Conservation (phyloP, 1,284 basidiomycete species). For the Gomphus bonarii region DNA sequence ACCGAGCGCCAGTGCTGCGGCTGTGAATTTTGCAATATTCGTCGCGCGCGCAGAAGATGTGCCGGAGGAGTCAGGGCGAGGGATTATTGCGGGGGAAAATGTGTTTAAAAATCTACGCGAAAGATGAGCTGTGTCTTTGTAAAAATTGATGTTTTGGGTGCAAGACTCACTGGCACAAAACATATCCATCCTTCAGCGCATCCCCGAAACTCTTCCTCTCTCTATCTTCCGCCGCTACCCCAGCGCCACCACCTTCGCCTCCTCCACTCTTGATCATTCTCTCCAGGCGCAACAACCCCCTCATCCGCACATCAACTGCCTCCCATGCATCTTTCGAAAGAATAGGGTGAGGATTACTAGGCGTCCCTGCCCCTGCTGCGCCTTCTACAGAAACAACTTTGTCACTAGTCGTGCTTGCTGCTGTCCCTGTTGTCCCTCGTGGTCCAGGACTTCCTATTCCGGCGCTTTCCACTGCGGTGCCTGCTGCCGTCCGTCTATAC, state of each 20-base stretch:
- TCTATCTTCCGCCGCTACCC: slow-evolving; percentile 54
- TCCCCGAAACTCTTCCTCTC: slow-evolving; percentile 63
- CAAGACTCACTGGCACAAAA: slow-evolving; percentile 73
- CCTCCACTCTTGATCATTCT: slow-evolving; percentile 52
- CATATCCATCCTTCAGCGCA: slow-evolving; percentile 70
- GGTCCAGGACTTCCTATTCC: slow-evolving; percentile 27
- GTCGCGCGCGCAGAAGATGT: slow-evolving; percentile 52
- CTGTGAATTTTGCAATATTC: slow-evolving; percentile 67
- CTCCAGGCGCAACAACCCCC: slow-evolving; percentile 53
- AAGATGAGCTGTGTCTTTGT: slow-evolving; percentile 7
- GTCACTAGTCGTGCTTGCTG: slow-evolving; percentile 9
- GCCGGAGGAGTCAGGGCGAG: slow-evolving; percentile 56
- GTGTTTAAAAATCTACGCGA: slow-evolving; percentile 59
- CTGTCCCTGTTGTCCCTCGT: slow-evolving; percentile 28
- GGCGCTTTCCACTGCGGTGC: not conserved
- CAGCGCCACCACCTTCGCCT: slow-evolving; percentile 34
- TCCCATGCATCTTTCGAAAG: slow-evolving; percentile 41
- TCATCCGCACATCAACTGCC: slow-evolving; percentile 60
- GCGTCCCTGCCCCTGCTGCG: not conserved
- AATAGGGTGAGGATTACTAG: not conserved
- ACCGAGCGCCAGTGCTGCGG: slow-evolving; percentile 48
- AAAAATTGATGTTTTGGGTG: not conserved
- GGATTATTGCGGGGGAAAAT: slow-evolving; percentile 47
- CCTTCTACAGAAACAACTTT: not conserved
- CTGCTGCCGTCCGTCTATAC: slow-evolving; percentile 22